Percentiles rank a stretch among this genome's conserved stretches.
Conservation (phyloP, 352 stramenopile species). For the Phytophthora ohioensis region DNA sequence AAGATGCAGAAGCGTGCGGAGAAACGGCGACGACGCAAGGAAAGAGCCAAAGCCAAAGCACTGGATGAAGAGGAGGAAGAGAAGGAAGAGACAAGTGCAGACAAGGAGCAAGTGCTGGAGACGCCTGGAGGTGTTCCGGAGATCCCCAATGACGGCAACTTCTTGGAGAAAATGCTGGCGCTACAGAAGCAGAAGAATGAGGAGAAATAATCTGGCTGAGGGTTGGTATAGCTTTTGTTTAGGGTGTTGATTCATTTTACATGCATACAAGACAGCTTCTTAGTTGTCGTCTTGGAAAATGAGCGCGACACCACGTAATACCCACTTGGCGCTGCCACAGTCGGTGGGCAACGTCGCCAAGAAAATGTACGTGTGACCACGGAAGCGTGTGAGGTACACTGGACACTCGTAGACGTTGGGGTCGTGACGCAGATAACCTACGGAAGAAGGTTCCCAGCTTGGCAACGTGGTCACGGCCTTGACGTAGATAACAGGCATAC, state of each 20-base stretch:
- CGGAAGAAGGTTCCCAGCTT: conserved; percentile 94
- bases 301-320: conserved; percentile 93
- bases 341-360: conserved; percentile 95
- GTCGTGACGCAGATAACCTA: conserved; percentile 96
- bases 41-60: conserved; percentile 64
- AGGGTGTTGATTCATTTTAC: conserved; percentile 17
- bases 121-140: conserved; percentile 76
- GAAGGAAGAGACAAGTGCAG: conserved; percentile 34
- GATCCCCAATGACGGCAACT: conserved; percentile 86
- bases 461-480: conserved; percentile 95
- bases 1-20: conserved; percentile 77
- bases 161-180: conserved; percentile 76
- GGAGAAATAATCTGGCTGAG: conserved; percentile 20
- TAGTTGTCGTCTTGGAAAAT: conserved; percentile 97
- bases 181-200: conserved; percentile 53
- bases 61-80: conserved; percentile 41
- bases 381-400: conserved; percentile 97
- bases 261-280: conserved; percentile 26
- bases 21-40: conserved; percentile 79
- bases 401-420: conserved; percentile 95
- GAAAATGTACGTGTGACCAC: conserved; percentile 97
- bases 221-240: conserved; percentile 15
- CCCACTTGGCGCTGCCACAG: conserved; percentile 94
- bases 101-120: conserved; percentile 46
- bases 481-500: conserved; percentile 95